A percentile compares a stretch with the other conserved stretches of the same genome.
These are phyloP conservation scores for Starmera quercuum DNA, from an alignment of 805 yeast species.

Conservation along the genomic window DNA sequence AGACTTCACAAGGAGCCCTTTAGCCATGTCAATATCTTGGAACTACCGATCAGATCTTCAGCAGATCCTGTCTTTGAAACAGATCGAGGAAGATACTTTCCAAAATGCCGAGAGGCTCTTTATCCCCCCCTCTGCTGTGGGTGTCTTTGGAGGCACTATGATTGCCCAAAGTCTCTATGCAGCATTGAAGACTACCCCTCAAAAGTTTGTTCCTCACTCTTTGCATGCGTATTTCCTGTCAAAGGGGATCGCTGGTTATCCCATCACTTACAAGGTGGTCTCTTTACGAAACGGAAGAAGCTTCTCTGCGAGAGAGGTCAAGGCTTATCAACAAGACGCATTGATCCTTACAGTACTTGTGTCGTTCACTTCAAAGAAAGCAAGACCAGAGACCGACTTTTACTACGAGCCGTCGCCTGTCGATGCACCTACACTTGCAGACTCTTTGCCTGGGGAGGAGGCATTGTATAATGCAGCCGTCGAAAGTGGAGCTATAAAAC, in stretches of 20 bases:
- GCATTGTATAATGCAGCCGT: not conserved
- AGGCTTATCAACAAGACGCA: slow-evolving; percentile 44
- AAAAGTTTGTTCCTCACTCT: slow-evolving; percentile 45
- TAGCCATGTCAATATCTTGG: too few species aligned
- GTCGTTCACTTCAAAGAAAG: slow-evolving; percentile 17
- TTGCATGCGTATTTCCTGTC: slow-evolving; percentile 55
- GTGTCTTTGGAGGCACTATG: slow-evolving; percentile 65
- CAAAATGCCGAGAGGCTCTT: slow-evolving; percentile 7
- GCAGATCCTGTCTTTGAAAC: not conserved
- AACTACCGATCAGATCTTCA: not conserved
- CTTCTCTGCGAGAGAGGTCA: slow-evolving; percentile 44
- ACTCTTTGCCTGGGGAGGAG: not conserved
- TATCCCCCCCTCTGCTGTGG: slow-evolving; percentile 49
- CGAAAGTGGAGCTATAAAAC: not conserved
- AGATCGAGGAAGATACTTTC: not conserved
- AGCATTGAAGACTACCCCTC: slow-evolving; percentile 44
- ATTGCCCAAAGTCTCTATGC: slow-evolving; percentile 61
- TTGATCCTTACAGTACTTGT: slow-evolving; percentile 46
- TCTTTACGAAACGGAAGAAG: slow-evolving; percentile 45
- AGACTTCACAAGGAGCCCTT: too few species aligned
- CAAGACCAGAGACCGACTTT: too few species aligned
- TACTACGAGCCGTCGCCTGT: slow-evolving; percentile 10
- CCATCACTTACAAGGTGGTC: slow-evolving; percentile 46
- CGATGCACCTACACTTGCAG: not conserved
- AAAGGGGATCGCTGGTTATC: slow-evolving; percentile 40